Base-by-base conservation (phyloP, 1,139 yeast species). In the Diutina sp. region DNA sequence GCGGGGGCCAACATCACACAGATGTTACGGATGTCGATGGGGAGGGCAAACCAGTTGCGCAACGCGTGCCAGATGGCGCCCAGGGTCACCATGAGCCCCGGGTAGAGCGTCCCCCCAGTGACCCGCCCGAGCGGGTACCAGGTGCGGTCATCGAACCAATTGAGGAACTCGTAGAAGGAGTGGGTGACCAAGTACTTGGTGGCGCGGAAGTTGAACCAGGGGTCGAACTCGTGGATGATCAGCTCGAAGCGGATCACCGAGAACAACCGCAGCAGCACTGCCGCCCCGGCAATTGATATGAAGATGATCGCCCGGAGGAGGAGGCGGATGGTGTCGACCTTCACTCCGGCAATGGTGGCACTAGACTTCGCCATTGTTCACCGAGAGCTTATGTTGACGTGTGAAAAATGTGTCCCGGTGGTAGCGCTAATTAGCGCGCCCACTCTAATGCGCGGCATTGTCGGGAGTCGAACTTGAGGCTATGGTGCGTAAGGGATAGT, bases 61-160 rank as follows among this genome's bases (percentile, higher is more conserved):
- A 93, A 76, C 12, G 83, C 66, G 64, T 85, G 88, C 85, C 95
- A 91, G 58, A 95, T 86, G 32, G 88, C 79, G 44, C 96, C 96
- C 9, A 96, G 86, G 6, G 99, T 90, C 50, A 95, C 97, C 99
- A 95, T 95, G 63, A 95, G 77, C 9, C 99, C 99, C 2, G 99
- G 99, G 67, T 95, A 95, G 62, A 95, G 74, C 3, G 99, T 95
- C 61, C 99, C 99, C 63, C 99, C 99, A 12, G 99, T 93, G 65
- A 95, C 99, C 72, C 99, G 83, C 21, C 99, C 99, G 61, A 95
- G 78, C 25, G 99, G 99, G 69, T 95, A 95, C 99, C 99, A 95
- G 32, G 99, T 93, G 67, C 97, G 82, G 70, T 93, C 97, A 69
- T 95, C 99, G 66, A 95, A 95, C 99, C 99, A 95, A 69, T 95